Conservation (phyloP, 176 grass and related monocot genomes). For the Echinochloa phyllopogon region DNA sequence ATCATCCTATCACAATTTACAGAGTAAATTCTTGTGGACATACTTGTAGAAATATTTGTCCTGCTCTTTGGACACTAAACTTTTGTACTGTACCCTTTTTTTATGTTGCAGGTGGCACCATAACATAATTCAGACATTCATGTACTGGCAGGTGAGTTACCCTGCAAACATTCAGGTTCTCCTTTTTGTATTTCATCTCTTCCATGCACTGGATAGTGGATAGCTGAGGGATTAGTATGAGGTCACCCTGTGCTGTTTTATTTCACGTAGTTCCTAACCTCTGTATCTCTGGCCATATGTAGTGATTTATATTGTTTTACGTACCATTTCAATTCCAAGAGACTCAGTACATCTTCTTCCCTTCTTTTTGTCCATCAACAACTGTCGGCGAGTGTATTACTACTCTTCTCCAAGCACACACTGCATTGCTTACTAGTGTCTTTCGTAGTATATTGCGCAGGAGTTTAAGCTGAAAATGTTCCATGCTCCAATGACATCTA, state of each 20-base stretch:
- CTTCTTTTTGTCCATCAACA: background rate
- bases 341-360: background rate
- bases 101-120: conserved; percentile 69
- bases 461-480: conserved; percentile 92
- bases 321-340: conserved; percentile 10
- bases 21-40: too few species aligned
- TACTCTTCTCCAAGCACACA: background rate
- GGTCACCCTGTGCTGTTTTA: too few species aligned
- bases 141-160: conserved; percentile 89
- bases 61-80: too few species aligned
- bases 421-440: background rate
- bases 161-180: background rate
- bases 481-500: conserved; percentile 63
- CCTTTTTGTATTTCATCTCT: background rate
- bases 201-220: too few species aligned
- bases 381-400: background rate
- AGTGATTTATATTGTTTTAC: too few species aligned
- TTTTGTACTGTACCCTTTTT: conserved; percentile 42
- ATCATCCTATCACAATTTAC: background rate
- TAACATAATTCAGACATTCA: conserved; percentile 82
- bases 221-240: too few species aligned
- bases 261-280: too few species aligned
- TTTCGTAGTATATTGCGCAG: conserved; percentile 33
- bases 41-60: too few species aligned
- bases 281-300: too few species aligned